These are phyloP conservation scores for Eucalyptus rudis DNA, from an alignment of 345 rosid species.

Conservation along the genomic window DNA sequence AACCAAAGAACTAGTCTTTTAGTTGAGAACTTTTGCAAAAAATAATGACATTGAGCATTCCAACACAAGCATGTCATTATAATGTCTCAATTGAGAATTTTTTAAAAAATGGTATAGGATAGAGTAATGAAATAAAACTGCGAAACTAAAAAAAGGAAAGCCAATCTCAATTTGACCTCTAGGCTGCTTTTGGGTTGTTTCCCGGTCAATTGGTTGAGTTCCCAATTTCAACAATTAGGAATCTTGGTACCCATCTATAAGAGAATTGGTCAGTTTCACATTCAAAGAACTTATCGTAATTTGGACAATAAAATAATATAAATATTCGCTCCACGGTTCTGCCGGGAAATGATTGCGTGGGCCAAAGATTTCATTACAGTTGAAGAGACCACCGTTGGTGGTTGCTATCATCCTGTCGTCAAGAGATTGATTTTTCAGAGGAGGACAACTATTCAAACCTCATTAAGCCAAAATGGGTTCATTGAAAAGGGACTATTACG, in stretches of 20 bases:
- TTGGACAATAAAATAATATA: background rate
- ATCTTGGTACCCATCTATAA: background rate
- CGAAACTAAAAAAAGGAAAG: background rate
- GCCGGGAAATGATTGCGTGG: background rate
- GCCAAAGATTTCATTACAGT: background rate
- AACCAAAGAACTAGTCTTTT: background rate
- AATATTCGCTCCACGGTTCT: background rate
- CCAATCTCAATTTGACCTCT: background rate
- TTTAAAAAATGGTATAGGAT: background rate
- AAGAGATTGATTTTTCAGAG: background rate
- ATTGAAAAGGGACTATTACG: background rate
- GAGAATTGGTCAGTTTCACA: background rate
- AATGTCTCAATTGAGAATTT: background rate
- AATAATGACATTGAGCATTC: background rate
- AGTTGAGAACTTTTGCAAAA: background rate
- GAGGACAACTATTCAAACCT: background rate
- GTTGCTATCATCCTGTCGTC: background rate
- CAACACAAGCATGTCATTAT: rapidly evolving
- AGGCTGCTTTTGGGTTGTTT: background rate
- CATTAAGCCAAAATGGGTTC: background rate
- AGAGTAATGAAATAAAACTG: background rate
- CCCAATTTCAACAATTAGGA: background rate
- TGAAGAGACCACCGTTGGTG: background rate
- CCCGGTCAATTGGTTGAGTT: background rate
- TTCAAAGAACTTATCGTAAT: background rate